Base-by-base conservation (phyloP, 2,329 filamentous ascomycete genomes). In the Phialemonium atrogriseum region DNA sequence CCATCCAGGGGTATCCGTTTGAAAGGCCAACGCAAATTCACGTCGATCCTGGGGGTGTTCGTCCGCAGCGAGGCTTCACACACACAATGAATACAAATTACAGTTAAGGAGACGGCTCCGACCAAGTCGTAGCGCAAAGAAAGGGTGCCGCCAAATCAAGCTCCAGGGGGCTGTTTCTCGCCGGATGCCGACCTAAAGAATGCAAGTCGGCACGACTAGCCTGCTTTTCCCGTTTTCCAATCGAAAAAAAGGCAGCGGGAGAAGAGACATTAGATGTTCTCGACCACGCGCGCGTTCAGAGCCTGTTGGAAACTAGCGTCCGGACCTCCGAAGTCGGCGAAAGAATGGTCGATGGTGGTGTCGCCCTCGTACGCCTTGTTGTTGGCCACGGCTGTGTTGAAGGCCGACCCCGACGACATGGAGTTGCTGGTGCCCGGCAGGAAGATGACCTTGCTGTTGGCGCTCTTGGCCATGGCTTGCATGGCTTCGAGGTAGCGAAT, bases 401-500 rank as follows among this genome's bases (percentile, higher is more conserved):
- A 55, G 24, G 59, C 54, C 2, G 50, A 24, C 8, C 47, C 43
- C 36, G 44, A 51, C 39, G 56, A 65, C 50, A 80, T 72, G 11
- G 72, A 77, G 60, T 83, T 73, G 56, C 72, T 73, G 24, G 66
- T 58, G 7, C 68, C 76, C 2, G 82, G 83, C 45, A 91, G 54
- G 70, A 91, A 89, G 47, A 89, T 88, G 49, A 91, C 82, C 64
- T 93, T 93, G 59, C 70, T 74, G 60, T 87, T 93, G 28, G 87
- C 85, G 0, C 77, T 76, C 73, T 95, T 96, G 48, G 91, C 91
- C 89, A 98, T 98, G 24, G 85, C 76, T 58, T 96, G 91, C 89
- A 96, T 96, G 4, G 91, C 88, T 64, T 98, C 91, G 45, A 98
- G 81, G 59, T 96, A 96, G 44, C 88, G 72, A 64, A 94, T 94